Base-by-base conservation (phyloP, 2,329 filamentous ascomycete species). In the Acephala macrosclerotiorum region DNA sequence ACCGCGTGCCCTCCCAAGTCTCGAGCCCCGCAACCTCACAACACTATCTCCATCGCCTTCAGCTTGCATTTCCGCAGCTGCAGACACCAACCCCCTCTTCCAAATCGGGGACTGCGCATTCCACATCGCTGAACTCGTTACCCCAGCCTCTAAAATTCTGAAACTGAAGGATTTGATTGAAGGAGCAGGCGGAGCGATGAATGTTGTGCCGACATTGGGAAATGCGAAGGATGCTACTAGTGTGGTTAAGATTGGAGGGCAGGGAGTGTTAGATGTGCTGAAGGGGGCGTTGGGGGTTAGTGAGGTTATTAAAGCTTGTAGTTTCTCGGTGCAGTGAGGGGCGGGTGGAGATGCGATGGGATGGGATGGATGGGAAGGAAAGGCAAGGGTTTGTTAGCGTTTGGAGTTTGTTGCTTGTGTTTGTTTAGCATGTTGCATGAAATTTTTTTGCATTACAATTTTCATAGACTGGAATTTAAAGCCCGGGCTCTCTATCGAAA, bases 161-260 rank as follows among this genome's bases (percentile, higher is more conserved):
- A 55, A 55, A 14, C 26, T 36, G 3, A 55, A 55, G 14, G 33
- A 20, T 18, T 5, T 35, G 25, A n/a, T 35, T 16, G 51, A 55
- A 20, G 51, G 51, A n/a, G 33, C 51, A 2, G 51, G 51, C n/a
- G 45, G 45, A 22, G 51, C 33, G 25, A 25, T 55, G 51, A 55
- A 55, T 12, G 26, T 36, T 8, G 26, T 55, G 1, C 51, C 33
- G 25, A 36, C 51, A 25, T 33, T 55, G 51, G 51, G 51, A 9
- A 55, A 55, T 36, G 51, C 51, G 18, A 18, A 16, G 3, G 33
- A 36, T 55, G 26, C 51, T 14, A 25, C 51, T 14, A 9, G 18
- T 8, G 51, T 55, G 33, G 51, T 33, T 5, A 55, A 35, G 51
- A 33, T 55, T 18, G 51, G 26, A 1, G 51, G 51, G 9, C 25